phyloP scores from a whole-genome alignment of 2,329 filamentous ascomycete species.

The Cladosporium colombiae region DNA sequence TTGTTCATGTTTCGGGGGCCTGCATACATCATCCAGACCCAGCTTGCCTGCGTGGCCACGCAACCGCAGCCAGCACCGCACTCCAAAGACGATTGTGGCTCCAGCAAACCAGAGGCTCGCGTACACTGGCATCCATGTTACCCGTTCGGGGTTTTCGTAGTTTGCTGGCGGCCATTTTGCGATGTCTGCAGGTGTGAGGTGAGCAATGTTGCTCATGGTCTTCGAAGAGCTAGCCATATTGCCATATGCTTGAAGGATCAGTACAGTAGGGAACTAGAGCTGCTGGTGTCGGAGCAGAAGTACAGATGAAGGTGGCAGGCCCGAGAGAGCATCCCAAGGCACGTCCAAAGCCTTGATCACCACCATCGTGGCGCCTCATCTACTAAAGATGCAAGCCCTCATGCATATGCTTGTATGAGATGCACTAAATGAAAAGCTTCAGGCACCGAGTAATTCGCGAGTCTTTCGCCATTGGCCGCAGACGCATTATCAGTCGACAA shows the following conservation, averaged over 20 bases:
- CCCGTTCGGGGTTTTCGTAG: constrained; percentile 24
- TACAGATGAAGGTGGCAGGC: not conserved
- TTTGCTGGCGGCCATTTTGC: constrained; percentile 22
- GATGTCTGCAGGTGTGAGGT: constrained; percentile 19
- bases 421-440: not conserved
- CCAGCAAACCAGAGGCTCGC: constrained; percentile 30
- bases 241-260: constrained; percentile 8
- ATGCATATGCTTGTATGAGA: not conserved
- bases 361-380: not conserved
- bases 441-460: not conserved
- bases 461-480: not conserved
- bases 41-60: constrained; percentile 32
- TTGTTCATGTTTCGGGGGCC: not conserved
- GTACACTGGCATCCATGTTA: constrained; percentile 30
- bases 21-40: constrained; percentile 37
- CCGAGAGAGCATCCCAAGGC: not conserved
- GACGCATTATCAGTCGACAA: not conserved
- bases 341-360: not conserved
- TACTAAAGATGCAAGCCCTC: not conserved
- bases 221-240: constrained; percentile 4
- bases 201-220: constrained; percentile 21
- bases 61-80: constrained; percentile 34
- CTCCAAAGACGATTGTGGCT: constrained; percentile 31
- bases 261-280: not conserved
- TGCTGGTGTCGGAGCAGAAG: not conserved